phyloP scores from a whole-genome alignment of 495 filamentous ascomycete genomes.

The Lophiotrema nucula region DNA sequence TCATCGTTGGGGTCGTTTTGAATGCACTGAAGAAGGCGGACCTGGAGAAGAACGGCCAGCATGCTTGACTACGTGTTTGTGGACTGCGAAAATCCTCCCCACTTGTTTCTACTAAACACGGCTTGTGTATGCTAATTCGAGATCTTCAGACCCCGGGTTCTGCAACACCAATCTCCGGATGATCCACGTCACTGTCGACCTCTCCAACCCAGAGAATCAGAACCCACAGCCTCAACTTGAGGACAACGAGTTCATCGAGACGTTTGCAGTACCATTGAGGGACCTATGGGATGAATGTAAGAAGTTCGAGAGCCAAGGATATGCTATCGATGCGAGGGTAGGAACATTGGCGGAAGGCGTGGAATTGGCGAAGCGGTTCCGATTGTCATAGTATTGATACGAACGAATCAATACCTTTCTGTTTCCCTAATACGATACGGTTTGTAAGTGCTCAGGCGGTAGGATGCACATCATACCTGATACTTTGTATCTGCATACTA shows the following conservation, averaged over 20 bases:
- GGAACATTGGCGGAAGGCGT: constrained; percentile 84
- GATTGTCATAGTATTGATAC: too few species aligned
- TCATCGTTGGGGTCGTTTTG: not conserved
- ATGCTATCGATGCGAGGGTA: constrained; percentile 81
- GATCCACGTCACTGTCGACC: constrained; percentile 78
- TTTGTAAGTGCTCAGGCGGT: too few species aligned
- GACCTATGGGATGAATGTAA: constrained; percentile 66
- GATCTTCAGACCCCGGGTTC: constrained; percentile 71
- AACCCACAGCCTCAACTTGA: constrained; percentile 73
- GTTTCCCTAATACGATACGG: too few species aligned
- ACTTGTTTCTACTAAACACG: too few species aligned
- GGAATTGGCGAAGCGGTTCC: constrained; percentile 68
- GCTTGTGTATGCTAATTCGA: too few species aligned
- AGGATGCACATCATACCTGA: too few species aligned
- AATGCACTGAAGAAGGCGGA: too few species aligned
- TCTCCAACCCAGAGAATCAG: constrained; percentile 66
- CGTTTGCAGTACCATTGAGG: constrained; percentile 67
- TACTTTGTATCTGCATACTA: too few species aligned
- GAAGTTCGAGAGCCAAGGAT: constrained; percentile 69
- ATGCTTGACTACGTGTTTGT: too few species aligned
- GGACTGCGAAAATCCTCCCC: too few species aligned
- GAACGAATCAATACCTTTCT: too few species aligned
- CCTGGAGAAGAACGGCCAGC: too few species aligned
- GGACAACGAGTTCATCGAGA: constrained; percentile 88
- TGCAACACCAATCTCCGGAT: constrained; percentile 86